Evolutionary conservation across 2,329 filamentous ascomycete species (phyloP).

Genomic region (Macrophomina tecta): DNA sequence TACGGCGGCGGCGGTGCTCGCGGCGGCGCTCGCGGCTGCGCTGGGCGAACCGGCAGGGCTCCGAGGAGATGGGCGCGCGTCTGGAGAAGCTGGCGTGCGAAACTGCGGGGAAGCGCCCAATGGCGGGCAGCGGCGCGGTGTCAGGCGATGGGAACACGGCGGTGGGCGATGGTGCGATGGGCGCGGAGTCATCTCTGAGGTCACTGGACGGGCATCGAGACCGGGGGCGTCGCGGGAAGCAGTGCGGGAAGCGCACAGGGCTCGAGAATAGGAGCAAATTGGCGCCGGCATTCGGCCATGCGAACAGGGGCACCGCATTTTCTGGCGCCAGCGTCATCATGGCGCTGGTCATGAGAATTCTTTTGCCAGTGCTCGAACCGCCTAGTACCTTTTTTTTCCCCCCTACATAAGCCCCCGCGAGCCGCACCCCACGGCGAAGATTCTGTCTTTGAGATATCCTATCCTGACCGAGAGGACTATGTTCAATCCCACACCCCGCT

Average conservation of each 20-base stretch:
- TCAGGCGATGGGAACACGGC: constrained; percentile 5
- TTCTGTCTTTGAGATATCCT: neutral
- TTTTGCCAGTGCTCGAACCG: constrained; percentile 10
- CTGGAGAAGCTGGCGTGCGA: neutral
- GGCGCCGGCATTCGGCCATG: constrained; percentile 23
- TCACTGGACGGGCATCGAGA: neutral
- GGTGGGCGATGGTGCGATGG: constrained; percentile 12
- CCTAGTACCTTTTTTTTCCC: constrained; percentile 6
- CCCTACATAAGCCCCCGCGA: constrained; percentile 24
- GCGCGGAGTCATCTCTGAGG: constrained; percentile 19
- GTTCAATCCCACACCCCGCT: constrained; percentile 18
- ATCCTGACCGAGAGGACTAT: constrained; percentile 17
- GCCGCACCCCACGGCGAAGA: constrained; percentile 4
- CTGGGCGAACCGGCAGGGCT: neutral
- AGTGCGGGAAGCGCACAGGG: constrained; percentile 24
- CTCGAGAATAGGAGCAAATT: constrained; percentile 20
- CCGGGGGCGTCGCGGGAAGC: constrained; percentile 21
- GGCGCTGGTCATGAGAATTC: constrained; percentile 26
- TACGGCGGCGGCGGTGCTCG: neutral
- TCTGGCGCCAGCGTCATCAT: constrained; percentile 21
- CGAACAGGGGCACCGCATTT: constrained; percentile 15
- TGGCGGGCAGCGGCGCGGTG: neutral
- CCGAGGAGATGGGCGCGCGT: neutral
- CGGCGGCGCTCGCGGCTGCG: neutral
- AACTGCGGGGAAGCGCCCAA: neutral